A percentile compares a stretch with the other conserved stretches of the same genome.
Evolutionary conservation across 768 basidiomycete species (phyloP).

Genomic region (Strobilomyces confusus): DNA sequence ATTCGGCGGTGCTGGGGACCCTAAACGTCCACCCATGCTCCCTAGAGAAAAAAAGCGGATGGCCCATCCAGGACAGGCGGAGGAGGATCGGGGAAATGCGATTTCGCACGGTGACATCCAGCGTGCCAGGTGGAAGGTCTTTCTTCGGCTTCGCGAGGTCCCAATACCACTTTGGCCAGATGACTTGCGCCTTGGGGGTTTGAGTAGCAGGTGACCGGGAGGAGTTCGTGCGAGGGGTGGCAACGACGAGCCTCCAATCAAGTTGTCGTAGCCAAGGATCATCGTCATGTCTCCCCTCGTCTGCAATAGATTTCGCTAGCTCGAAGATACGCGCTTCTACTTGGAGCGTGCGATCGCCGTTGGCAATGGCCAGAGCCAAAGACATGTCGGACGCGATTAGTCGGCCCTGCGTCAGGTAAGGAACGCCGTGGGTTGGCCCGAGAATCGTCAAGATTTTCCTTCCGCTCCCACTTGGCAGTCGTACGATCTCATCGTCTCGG

Average conservation of each 20-base stretch:
- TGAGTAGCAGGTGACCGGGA: slow-evolving; percentile 11
- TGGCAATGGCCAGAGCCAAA: slow-evolving; percentile 46
- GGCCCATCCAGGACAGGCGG: slow-evolving; percentile 80
- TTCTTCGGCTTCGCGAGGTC: slow-evolving; percentile 77
- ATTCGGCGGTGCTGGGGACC: slow-evolving; percentile 48
- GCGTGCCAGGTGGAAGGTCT: slow-evolving; percentile 58
- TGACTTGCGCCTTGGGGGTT: slow-evolving; percentile 38
- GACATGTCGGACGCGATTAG: slow-evolving; percentile 40
- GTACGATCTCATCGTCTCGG: slow-evolving; percentile 29
- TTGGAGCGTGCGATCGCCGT: slow-evolving; percentile 36
- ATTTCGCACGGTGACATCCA: slow-evolving; percentile 84
- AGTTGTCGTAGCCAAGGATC: slow-evolving; percentile 64
- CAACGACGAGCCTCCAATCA: slow-evolving; percentile 52
- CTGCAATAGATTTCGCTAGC: slow-evolving; percentile 38
- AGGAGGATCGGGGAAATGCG: slow-evolving; percentile 82
- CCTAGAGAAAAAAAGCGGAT: slow-evolving; percentile 80
- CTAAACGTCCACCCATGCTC: slow-evolving; percentile 92
- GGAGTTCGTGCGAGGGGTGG: background rate
- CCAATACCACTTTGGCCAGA: slow-evolving; percentile 99
- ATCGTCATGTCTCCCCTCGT: slow-evolving; percentile 17
- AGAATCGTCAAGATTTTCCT: slow-evolving; percentile 45
- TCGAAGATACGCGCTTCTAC: slow-evolving; percentile 35
- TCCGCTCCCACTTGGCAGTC: slow-evolving; percentile 41
- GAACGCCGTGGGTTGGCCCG: slow-evolving; percentile 42
- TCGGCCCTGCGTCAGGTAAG: slow-evolving; percentile 39